phyloP scores from a whole-genome alignment of 2,329 filamentous ascomycete genomes.

The Sporothrix pseudoabietina region DNA sequence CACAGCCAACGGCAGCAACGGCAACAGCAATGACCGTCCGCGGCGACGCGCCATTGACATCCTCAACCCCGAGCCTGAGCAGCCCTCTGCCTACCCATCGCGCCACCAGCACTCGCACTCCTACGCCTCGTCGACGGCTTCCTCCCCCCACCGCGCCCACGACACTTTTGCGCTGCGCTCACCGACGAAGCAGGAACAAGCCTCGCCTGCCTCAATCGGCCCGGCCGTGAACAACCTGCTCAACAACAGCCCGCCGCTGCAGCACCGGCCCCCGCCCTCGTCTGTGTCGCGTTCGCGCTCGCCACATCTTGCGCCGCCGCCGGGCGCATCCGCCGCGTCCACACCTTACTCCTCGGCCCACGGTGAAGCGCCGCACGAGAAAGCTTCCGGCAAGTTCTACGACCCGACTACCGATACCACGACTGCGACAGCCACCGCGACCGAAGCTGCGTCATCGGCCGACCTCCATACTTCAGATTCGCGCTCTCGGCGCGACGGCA shows the following conservation, averaged over 20 bases:
- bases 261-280: constrained; percentile 34
- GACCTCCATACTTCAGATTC: constrained; percentile 52
- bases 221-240: constrained; percentile 31
- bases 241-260: constrained; percentile 38
- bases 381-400: constrained; percentile 51
- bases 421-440: constrained; percentile 45
- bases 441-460: constrained; percentile 31
- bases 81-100: constrained; percentile 13
- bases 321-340: neutral
- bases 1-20: constrained; percentile 41
- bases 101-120: constrained; percentile 28
- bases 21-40: constrained; percentile 43
- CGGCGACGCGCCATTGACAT: constrained; percentile 52
- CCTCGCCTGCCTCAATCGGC: constrained; percentile 39
- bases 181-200: constrained; percentile 48
- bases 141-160: constrained; percentile 36
- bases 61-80: constrained; percentile 39
- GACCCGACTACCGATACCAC: constrained; percentile 57
- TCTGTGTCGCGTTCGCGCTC: constrained; percentile 30
- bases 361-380: constrained; percentile 22
- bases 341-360: constrained; percentile 17
- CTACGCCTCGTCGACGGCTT: constrained; percentile 18
- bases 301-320: constrained; percentile 30
- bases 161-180: constrained; percentile 54
- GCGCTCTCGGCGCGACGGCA: constrained; percentile 50